Percentiles rank a stretch among this genome's conserved stretches.
Evolutionary conservation across 192 early-diverging fungal genomes (phyloP).

Genomic region (Kickxella alabastrina): DNA sequence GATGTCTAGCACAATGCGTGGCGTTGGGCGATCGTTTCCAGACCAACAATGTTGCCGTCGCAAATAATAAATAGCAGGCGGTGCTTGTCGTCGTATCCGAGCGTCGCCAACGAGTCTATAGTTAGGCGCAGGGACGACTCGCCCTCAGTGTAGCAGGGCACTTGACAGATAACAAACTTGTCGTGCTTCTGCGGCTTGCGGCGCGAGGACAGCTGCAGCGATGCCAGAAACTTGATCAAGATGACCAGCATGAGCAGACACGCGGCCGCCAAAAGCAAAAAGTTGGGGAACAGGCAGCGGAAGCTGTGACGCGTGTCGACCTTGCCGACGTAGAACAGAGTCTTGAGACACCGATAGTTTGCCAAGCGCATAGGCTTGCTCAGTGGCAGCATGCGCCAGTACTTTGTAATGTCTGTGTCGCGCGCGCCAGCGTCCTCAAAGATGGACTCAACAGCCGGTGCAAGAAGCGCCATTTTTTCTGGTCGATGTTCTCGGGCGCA

Average conservation of each 20-base stretch:
- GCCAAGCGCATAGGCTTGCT: conserved; percentile 19
- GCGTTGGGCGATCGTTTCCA: conserved; percentile 91
- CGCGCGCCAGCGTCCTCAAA: conserved; percentile 56
- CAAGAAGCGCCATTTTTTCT: conserved; percentile 56
- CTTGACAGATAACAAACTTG: conserved; percentile 93
- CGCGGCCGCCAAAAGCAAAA: conserved; percentile 75
- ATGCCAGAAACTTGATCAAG: conserved; percentile 73
- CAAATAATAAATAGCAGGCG: conserved; percentile 84
- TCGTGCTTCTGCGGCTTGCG: conserved; percentile 83
- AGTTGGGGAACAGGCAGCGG: conserved; percentile 79
- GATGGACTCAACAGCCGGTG: conserved; percentile 57
- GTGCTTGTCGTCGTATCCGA: conserved; percentile 82
- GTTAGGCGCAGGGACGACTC: conserved; percentile 80
- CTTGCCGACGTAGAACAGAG: conserved; percentile 76
- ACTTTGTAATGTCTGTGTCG: conserved; percentile 52
- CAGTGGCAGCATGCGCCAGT: conserved; percentile 54
- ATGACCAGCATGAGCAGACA: conserved; percentile 77
- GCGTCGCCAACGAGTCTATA: conserved; percentile 72
- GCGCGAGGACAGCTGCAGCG: conserved; percentile 66
- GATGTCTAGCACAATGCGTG: conserved; percentile 85
- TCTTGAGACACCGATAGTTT: conserved; percentile 70
- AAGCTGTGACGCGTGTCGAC: conserved; percentile 77
- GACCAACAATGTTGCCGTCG: conserved; percentile 92
- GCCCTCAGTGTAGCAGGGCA: conserved; percentile 94
- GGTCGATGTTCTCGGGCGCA: conserved; percentile 41